phyloP scores from a whole-genome alignment of 2,329 filamentous ascomycete species.

The Aspergillus caelatus region DNA sequence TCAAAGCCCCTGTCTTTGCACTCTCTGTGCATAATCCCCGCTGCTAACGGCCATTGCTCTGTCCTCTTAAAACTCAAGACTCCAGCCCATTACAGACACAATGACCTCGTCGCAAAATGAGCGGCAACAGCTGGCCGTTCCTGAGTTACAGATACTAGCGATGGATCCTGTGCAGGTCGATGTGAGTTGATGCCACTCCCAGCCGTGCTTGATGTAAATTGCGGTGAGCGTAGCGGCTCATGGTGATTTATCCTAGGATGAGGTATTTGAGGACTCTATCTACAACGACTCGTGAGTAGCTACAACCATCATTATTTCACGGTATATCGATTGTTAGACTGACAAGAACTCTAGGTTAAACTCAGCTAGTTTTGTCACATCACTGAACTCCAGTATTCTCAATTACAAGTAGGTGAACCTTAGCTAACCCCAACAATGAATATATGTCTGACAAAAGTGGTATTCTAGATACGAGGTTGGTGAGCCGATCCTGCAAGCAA shows the following conservation, averaged over 20 bases:
- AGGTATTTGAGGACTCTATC: not conserved
- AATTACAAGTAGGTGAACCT: not conserved
- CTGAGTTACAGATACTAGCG: not conserved
- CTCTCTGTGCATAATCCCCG: not conserved
- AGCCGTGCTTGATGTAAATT: not conserved
- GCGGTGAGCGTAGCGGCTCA: not conserved
- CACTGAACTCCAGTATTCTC: not conserved
- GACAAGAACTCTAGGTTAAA: not conserved
- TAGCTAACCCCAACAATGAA: not conserved
- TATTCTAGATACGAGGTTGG: not conserved
- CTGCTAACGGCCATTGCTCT: not conserved
- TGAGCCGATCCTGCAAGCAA: not conserved
- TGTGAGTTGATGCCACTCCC: not conserved
- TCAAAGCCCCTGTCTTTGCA: not conserved
- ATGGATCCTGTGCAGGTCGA: conserved; percentile 2
- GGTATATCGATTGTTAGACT: not conserved
- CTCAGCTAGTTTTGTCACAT: not conserved
- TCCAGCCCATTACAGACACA: not conserved
- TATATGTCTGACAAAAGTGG: not conserved
- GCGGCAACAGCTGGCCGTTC: not conserved
- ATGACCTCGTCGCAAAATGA: not conserved
- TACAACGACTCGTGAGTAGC: not conserved
- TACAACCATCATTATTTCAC: not conserved
- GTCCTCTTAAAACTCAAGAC: not conserved
- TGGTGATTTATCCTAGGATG: not conserved